Evolutionary conservation across 805 yeast species (phyloP).

Genomic region (Kodamaea laetipori): DNA sequence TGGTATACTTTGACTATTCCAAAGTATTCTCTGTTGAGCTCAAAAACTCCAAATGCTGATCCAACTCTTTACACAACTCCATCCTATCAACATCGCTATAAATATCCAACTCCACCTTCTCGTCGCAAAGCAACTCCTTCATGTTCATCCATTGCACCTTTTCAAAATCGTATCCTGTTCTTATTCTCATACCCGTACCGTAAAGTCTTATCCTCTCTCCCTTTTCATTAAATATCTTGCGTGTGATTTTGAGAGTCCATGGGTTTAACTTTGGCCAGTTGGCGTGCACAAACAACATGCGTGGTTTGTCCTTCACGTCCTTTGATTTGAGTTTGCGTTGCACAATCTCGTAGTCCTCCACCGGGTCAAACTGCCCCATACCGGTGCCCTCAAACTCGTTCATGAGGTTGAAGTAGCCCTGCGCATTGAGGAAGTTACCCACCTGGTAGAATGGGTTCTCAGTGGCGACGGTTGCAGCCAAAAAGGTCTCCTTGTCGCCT

Average conservation of each 20-base stretch:
- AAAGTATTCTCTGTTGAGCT: conserved; percentile 37
- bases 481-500: conserved; percentile 79
- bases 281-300: conserved; percentile 59
- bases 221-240: conserved; percentile 41
- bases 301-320: conserved; percentile 23
- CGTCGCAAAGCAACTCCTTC: conserved; percentile 56
- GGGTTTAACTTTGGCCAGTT: conserved; percentile 71
- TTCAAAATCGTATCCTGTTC: conserved; percentile 60
- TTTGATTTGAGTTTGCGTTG: conserved; percentile 13
- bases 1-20: conserved; percentile 21
- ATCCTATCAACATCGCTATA: conserved; percentile 43
- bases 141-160: conserved; percentile 59
- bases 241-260: conserved; percentile 48
- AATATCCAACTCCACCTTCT: conserved; percentile 45
- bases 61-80: conserved; percentile 53
- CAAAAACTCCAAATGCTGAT: conserved; percentile 47
- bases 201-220: conserved; percentile 57
- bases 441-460: conserved; percentile 56
- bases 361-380: conserved; percentile 75
- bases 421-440: conserved; percentile 50
- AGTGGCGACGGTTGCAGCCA: conserved; percentile 64
- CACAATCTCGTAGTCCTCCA: conserved; percentile 49
- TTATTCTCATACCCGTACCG: conserved; percentile 55
- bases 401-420: conserved; percentile 44
- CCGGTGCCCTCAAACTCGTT: conserved; percentile 63